Percentiles rank a stretch among this genome's conserved stretches.
Conservation (phyloP, 805 yeast species). For the Myxozyma udenii region DNA sequence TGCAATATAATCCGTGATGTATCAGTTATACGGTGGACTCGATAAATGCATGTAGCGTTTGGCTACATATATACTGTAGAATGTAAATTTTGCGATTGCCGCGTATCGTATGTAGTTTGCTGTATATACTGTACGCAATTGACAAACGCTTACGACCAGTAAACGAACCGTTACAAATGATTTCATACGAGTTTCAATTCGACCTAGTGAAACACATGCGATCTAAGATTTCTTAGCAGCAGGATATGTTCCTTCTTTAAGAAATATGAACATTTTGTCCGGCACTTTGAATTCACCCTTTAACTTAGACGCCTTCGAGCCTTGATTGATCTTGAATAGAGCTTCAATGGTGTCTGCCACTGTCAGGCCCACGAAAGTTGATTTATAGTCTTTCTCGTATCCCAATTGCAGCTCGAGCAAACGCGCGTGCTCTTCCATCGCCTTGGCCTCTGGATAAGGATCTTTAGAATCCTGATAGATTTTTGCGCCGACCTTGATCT, state of each 20-base stretch:
- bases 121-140: too few relatives aligned
- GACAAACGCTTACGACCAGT: too few relatives aligned
- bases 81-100: too few relatives aligned
- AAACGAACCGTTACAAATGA: too few relatives aligned
- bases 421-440: conserved; percentile 47
- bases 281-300: conserved; percentile 54
- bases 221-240: conserved; percentile 17
- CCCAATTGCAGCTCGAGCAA: conserved; percentile 47
- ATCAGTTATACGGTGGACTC: too few relatives aligned
- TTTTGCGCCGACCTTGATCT: conserved; percentile 35
- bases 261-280: conserved; percentile 38
- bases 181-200: too few relatives aligned
- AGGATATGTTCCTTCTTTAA: conserved; percentile 26
- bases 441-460: conserved; percentile 41
- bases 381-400: conserved; percentile 44
- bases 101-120: too few relatives aligned
- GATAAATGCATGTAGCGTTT: too few relatives aligned
- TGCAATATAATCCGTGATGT: too few relatives aligned
- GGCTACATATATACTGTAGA: too few relatives aligned
- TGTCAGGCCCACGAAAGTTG: conserved; percentile 44
- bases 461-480: conserved; percentile 40
- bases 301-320: conserved; percentile 48
- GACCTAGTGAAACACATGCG: too few relatives aligned
- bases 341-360: conserved; percentile 49
- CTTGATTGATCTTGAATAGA: conserved; percentile 50